These are phyloP conservation scores for Artemisia tridentata DNA, from an alignment of 129 eudicot species.

Conservation along the genomic window DNA sequence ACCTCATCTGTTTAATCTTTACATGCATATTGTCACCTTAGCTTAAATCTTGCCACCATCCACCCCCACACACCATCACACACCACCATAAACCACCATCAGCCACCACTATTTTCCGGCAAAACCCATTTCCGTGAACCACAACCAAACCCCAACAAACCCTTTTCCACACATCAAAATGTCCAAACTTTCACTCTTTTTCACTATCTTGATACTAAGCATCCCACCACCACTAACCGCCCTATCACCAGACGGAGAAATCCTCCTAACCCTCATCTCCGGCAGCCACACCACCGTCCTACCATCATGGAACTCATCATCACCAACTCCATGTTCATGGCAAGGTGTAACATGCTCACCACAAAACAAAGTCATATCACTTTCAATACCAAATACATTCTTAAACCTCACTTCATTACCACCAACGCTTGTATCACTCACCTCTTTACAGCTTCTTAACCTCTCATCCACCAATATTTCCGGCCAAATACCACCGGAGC, in stretches of 20 bases:
- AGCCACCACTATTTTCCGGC: constrained; percentile 13
- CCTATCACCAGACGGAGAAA: constrained; percentile 75
- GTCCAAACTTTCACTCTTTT: constrained; percentile 32
- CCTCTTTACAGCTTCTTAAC: constrained; percentile 81
- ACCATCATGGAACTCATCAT: constrained; percentile 82
- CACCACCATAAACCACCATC: constrained; percentile 21
- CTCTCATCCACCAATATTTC: constrained; percentile 91
- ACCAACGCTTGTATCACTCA: constrained; percentile 62
- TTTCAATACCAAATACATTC: constrained; percentile 79
- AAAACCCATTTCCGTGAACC: constrained; percentile 16
- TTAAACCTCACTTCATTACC: constrained; percentile 80
- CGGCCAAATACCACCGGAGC: constrained; percentile 73
- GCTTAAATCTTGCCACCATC: constrained; percentile 38
- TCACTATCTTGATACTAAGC: constrained; percentile 28
- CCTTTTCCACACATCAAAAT: constrained; percentile 26
- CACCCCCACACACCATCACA: constrained; percentile 17
- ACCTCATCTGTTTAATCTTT: constrained; percentile 8
- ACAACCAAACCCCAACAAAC: constrained; percentile 27
- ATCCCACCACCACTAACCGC: constrained; percentile 26
- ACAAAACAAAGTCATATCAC: constrained; percentile 69
- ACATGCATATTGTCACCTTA: constrained; percentile 51
- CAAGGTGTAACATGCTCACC: constrained; percentile 86
- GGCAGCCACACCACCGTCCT: constrained; percentile 43
- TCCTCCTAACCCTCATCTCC: constrained; percentile 69
- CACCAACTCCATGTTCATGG: constrained; percentile 89